Evolutionary conservation across 1,284 basidiomycete species (phyloP).

Genomic region (Phylloporus sp.): DNA sequence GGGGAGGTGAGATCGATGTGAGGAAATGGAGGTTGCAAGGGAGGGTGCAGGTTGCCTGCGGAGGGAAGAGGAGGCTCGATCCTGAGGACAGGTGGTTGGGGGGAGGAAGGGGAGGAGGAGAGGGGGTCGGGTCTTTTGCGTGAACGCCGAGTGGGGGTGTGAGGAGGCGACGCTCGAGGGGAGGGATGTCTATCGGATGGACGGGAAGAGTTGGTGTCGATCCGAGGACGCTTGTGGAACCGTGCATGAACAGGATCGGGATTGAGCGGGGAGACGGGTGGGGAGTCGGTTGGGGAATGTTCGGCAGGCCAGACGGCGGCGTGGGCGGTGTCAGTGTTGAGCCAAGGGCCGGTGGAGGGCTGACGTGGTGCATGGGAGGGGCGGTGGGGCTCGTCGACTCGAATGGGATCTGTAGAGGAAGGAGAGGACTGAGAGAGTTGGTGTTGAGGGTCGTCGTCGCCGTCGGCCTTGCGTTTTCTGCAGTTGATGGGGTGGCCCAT

Average conservation of each 20-base stretch:
- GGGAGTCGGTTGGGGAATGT: conserved; percentile 30
- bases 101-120: conserved; percentile 18
- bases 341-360: conserved; percentile 36
- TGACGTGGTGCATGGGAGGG: conserved; percentile 32
- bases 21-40: conserved; percentile 29
- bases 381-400: conserved; percentile 23
- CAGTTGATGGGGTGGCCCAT: conserved; percentile 41
- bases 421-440: conserved; percentile 16
- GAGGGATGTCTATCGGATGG: conserved; percentile 19
- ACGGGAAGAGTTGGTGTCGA: conserved; percentile 29
- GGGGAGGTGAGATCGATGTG: conserved; percentile 59
- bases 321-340: conserved; percentile 30
- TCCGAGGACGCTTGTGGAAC: conserved; percentile 35
- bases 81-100: conserved; percentile 27
- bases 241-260: conserved; percentile 23
- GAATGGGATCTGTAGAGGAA: conserved; percentile 25
- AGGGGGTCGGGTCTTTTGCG: conserved; percentile 24
- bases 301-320: conserved; percentile 37
- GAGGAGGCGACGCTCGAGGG: conserved; percentile 25
- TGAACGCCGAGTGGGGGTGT: conserved; percentile 30
- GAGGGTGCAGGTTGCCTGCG: conserved; percentile 12
- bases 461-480: conserved; percentile 39
- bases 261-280: conserved; percentile 36
- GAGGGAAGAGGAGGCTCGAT: conserved; percentile 29
- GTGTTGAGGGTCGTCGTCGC: conserved; percentile 32